Evolutionary conservation across 768 basidiomycete genomes (phyloP).

Genomic region (Kwoniella shandongensis): DNA sequence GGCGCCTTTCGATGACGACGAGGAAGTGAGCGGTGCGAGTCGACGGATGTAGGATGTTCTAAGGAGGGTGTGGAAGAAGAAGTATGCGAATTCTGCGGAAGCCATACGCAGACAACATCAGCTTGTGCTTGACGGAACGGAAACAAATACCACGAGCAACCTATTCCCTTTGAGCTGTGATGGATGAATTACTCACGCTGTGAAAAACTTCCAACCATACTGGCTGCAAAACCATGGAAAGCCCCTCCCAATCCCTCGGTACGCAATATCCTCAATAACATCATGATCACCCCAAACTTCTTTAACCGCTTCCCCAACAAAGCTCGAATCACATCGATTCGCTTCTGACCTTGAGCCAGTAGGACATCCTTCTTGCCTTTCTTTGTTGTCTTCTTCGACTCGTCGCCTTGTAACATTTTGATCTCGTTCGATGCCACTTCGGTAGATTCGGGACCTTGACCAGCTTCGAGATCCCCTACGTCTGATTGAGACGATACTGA

Average conservation of each 20-base stretch:
- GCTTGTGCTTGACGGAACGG: too few species aligned
- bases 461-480: background rate
- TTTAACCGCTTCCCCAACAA: conserved; percentile 7
- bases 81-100: conserved; percentile 98
- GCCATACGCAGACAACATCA: too few species aligned
- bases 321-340: too few species aligned
- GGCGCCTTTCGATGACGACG: conserved; percentile 3
- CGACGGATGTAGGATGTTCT: conserved; percentile 58
- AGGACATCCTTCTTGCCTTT: background rate
- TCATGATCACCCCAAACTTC: conserved; percentile 61
- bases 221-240: conserved; percentile 90
- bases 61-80: conserved; percentile 96
- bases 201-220: conserved; percentile 97
- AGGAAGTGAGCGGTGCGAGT: conserved; percentile 2
- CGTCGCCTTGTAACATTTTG: background rate
- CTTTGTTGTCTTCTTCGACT: background rate
- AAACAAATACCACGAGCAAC: too few species aligned
- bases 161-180: too few species aligned
- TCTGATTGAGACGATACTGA: background rate
- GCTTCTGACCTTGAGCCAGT: too few species aligned
- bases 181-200: conserved; percentile 93
- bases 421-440: background rate
- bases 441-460: background rate
- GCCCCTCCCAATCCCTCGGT: conserved; percentile 79
- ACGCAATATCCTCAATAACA: conserved; percentile 70